Base-by-base conservation (phyloP, 2,329 filamentous ascomycete genomes). In the Neofusicoccum umdonicola region DNA sequence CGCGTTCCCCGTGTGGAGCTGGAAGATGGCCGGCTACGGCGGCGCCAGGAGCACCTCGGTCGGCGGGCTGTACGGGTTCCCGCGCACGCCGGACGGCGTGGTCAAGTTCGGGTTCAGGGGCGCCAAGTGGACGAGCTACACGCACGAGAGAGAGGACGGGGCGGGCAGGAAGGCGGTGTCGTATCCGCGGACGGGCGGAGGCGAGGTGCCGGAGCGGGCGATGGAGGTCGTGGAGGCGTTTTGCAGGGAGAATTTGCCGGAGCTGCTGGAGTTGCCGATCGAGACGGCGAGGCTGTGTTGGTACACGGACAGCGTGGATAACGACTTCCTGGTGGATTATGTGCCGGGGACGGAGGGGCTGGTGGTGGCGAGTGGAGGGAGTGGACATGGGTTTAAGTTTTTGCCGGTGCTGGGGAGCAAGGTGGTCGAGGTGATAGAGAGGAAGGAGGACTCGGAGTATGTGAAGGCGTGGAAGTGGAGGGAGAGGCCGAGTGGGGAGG, bases 61-160 rank as follows among this genome's bases (percentile, higher is more conserved):
- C 0, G 81, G 80, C 1, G 72, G 84, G 1, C 15, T 65, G 0
- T 83, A 84, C 66, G 82, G 83, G 15, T 83, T 85, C 51, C 77
- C 83, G 0, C 69, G 77, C 0, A 77, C 79, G 22, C 72, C 78
- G 8, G 67, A 79, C 3, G 79, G 82, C 0, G 68, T 77, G n/a
- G 68, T 84, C 58, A 84, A 84, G 68, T 77, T 83, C 65, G 84
- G 80, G 1, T 86, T 80, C 65, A 77, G 83, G 0, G 82, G 80
- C 1, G 82, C 77, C 0, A 86, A 85, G 69, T 70, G 67, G 47
- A 70, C 81, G 1, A 83, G 84, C 65, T 80, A 79, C 0, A 66
- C 74, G 22, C 17, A 60, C 0, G 77, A 79, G 34, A n/a, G 64
- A 0, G 37, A 2, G 5, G 27, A 37, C 3, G 57, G 22, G n/a